Base-by-base conservation (phyloP, 1,284 basidiomycete genomes). In the Fomitopsis schrenkii region DNA sequence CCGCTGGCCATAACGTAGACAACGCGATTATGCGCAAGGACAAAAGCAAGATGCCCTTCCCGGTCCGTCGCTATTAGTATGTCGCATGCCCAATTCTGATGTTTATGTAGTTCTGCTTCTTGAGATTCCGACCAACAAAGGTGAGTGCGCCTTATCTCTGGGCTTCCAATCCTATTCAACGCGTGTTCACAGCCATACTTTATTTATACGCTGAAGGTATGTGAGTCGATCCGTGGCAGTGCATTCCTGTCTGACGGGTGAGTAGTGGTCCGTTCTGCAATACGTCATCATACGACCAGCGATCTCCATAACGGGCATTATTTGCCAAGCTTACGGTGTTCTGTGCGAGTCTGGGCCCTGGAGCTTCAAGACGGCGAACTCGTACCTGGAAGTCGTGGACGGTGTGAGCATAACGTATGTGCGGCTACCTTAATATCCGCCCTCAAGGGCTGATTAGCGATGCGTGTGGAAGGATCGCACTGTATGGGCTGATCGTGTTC, bases 141-240 rank as follows among this genome's bases (percentile, higher is more conserved):
- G 87, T 84, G 61, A 35, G 59, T 50, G n/a, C 46, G 26, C 59
- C 41, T 19, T n/a, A 38, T 17, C 4, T 33, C 6, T 48, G 9
- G 38, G 40, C 50, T 36, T 57, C 22, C 8, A 0, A 30, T n/a
- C 7, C 6, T 9, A 36, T 12, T 46, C 59, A 22, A 45, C 40
- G 33, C 30, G 56, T 30, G 15, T 12, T 15, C 28, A 2, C 62
- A 88, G 85, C 80, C 89, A 0, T 94, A 95, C 75, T 95, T 95
- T 72, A 90, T 95, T 87, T 90, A 94, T 72, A 89, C 92, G 0
- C 74, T 95, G 69, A 94, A 93, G 77, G 88, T 91, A 67, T 44
- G 19, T 40, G 14, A 12, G 9, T 45, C 22, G 26, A 14, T 44
- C 19, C 41, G 6, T 7, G 30, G 30, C 30, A 33, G 30, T 56